Evolutionary conservation across 306 rosid genomes (phyloP), one percentile per base, ranked within the genome.

Genomic region (Cicer pinnatifidum): DNA sequence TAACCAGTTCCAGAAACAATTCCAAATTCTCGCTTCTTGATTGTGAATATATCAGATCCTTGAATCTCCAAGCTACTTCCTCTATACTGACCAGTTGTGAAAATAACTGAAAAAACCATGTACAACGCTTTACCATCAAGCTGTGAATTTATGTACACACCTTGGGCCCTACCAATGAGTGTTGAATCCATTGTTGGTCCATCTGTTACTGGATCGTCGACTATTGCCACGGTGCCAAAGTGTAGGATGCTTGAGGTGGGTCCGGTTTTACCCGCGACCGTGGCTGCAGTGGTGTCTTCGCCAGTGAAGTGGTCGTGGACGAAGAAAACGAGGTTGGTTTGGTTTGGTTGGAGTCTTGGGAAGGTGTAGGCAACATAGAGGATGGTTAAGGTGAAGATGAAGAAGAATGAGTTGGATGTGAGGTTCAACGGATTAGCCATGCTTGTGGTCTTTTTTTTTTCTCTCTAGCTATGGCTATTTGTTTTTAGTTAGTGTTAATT

Each of bases 291-390:
- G 40, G 73, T 4, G 83, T 79, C 79, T 3, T 82, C 72, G 28
- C 91, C 88, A 37, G 88, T 89, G 69, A 89, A 86, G 84, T 83
- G 78, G 74, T 86, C 89, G 44, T 89, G 93, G 54, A 89, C 89
- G 73, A 83, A 89, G 82, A 86, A 46, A n/a, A 86, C 76, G 10
- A 86, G 77, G 78, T 86, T 86, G 69, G 91, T 86, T 80, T 79
- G 88, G 2, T 83, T 81, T 44, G 82, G 86, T 57, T 84, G 79
- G 77, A 72, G 73, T 13, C 33, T 72, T 0, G 77, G 84, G 74
- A 75, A 71, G 51, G 84, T 84, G 82, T 84, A 77, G 57, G 84
- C 79, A 6, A 71, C 70, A 16, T 82, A 84, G 62, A 87, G 62
- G 41, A 82, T 15, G 77, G 79, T 78, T 28, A 84, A 7, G 52